Conservation (phyloP, 78 protist genomes). For the Salpingoeca rosetta region DNA sequence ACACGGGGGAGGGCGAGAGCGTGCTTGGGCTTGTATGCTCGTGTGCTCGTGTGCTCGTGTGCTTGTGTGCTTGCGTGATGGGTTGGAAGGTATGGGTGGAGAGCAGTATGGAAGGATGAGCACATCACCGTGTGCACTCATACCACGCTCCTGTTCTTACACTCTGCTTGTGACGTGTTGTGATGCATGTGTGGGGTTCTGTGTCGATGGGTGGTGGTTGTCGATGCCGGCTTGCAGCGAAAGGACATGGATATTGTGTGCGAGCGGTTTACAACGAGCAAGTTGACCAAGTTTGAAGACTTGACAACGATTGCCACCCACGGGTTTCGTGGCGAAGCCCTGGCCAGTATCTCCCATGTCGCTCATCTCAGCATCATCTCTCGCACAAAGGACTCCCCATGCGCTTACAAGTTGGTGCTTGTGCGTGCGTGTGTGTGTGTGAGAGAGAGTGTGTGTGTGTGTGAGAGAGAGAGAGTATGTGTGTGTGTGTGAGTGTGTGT, state of each 20-base stretch:
- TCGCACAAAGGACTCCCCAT: slow-evolving; percentile 36
- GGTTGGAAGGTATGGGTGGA: too few relatives aligned
- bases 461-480: too few relatives aligned
- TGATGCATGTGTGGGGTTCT: too few relatives aligned
- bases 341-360: slow-evolving; percentile 87
- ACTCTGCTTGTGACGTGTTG: neutral
- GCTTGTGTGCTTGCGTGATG: too few relatives aligned
- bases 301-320: slow-evolving; percentile 57
- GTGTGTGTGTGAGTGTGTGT: too few relatives aligned
- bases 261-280: slow-evolving; percentile 83
- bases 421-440: too few relatives aligned
- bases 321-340: slow-evolving; percentile 92
- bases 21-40: too few relatives aligned
- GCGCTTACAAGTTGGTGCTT: slow-evolving; percentile 53
- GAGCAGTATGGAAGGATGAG: too few relatives aligned
- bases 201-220: too few relatives aligned
- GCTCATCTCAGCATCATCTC: slow-evolving; percentile 82
- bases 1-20: too few relatives aligned
- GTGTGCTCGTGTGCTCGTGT: too few relatives aligned
- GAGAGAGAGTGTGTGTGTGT: too few relatives aligned
- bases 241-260: slow-evolving; percentile 83
- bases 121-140: neutral
- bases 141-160: neutral
- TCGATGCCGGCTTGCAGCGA: neutral
- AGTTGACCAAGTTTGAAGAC: slow-evolving; percentile 75